Conservation (phyloP, 2,329 filamentous ascomycete species). For the Huntiella decipiens region DNA sequence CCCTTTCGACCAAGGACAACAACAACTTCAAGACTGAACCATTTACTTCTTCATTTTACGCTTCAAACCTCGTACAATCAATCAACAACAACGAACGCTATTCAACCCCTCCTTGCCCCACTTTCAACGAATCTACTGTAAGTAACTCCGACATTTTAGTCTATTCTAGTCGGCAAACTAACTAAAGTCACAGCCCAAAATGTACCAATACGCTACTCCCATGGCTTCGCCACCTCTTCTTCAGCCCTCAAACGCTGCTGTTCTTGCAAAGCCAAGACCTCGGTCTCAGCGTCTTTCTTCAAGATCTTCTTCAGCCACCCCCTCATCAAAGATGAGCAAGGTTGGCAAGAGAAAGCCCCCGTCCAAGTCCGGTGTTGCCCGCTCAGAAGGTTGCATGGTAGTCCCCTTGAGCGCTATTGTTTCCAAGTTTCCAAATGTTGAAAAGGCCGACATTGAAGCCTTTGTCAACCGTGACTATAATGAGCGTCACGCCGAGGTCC, state of each 20-base stretch:
- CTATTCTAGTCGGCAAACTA: neutral
- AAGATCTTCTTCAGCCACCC: neutral
- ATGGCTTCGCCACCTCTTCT: slow-evolving; percentile 8
- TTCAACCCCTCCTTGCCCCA: neutral
- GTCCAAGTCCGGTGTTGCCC: slow-evolving; percentile 16
- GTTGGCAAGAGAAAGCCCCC: slow-evolving; percentile 14
- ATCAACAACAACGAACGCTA: neutral
- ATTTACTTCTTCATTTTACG: neutral
- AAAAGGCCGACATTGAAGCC: slow-evolving; percentile 56
- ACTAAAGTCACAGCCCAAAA: neutral
- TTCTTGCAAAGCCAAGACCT: slow-evolving; percentile 5
- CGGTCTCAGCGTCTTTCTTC: slow-evolving; percentile 1
- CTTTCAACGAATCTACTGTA: neutral
- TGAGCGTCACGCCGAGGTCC: slow-evolving; percentile 47
- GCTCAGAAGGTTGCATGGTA: slow-evolving; percentile 28
- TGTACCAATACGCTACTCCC: slow-evolving; percentile 8
- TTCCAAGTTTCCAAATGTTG: slow-evolving; percentile 38
- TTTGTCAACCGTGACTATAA: slow-evolving; percentile 59
- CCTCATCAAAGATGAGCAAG: neutral
- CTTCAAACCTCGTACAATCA: too few relatives aligned
- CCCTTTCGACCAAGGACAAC: slow-evolving; percentile 16
- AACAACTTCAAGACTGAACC: neutral
- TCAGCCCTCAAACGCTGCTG: neutral
- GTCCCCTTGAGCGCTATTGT: slow-evolving; percentile 55
- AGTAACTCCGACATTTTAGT: neutral